phyloP scores from a whole-genome alignment of 345 rosid genomes.

The Rhodamnia rubescens region DNA sequence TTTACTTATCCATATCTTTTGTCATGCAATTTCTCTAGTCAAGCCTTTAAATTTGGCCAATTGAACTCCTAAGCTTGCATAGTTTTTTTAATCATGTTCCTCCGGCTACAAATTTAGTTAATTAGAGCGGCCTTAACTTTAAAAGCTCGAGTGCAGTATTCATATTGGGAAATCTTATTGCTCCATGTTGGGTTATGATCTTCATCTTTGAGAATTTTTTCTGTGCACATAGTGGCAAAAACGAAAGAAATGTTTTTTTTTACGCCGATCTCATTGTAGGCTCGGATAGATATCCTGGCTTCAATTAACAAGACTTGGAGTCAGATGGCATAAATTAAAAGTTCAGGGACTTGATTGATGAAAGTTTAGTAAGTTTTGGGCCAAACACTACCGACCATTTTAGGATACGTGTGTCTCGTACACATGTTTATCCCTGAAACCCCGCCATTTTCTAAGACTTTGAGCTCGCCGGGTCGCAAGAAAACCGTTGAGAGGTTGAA shows the following conservation, averaged over 20 bases:
- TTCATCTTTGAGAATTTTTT: neutral
- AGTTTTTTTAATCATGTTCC: too few species aligned
- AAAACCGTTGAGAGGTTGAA: neutral
- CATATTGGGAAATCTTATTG: neutral
- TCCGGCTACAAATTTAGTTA: too few species aligned
- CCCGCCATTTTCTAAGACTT: neutral
- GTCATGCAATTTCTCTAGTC: too few species aligned
- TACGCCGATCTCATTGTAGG: neutral
- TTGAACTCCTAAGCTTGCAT: too few species aligned
- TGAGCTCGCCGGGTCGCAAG: neutral
- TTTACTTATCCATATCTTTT: too few species aligned
- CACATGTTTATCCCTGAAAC: neutral
- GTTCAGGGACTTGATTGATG: neutral
- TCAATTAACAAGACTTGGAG: neutral
- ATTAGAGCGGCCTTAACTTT: neutral
- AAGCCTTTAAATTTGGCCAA: too few species aligned
- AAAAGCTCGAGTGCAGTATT: neutral
- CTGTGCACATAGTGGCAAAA: neutral
- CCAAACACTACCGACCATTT: neutral
- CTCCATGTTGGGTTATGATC: neutral
- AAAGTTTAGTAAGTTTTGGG: neutral
- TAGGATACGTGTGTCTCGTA: neutral
- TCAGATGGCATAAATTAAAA: neutral
- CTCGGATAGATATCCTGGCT: neutral
- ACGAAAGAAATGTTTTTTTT: too few species aligned